phyloP scores from a whole-genome alignment of 345 rosid genomes.

The Euclidium syriacum region DNA sequence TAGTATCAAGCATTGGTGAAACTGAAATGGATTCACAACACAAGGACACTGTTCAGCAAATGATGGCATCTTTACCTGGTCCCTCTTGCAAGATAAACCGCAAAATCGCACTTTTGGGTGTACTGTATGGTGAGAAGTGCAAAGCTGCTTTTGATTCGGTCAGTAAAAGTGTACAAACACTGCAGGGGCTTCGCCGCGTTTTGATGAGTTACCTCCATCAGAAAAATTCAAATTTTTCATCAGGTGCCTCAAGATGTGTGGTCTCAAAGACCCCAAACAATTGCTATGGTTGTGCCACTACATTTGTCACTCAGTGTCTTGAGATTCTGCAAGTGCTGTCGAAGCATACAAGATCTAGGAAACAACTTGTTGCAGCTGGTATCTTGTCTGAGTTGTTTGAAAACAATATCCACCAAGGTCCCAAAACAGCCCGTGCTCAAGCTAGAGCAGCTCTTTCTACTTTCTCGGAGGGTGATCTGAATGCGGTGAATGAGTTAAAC shows the following conservation, averaged over 20 bases:
- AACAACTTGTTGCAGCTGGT: slow-evolving; percentile 89
- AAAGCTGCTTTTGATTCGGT: slow-evolving; percentile 99
- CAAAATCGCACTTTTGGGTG: slow-evolving; percentile 97
- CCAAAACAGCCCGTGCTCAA: slow-evolving; percentile 82
- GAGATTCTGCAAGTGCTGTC: slow-evolving; percentile 84
- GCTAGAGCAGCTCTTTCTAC: slow-evolving; percentile 94
- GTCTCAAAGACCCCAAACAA: slow-evolving; percentile 86
- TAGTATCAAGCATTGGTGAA: slow-evolving; percentile 96
- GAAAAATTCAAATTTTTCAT: slow-evolving; percentile 61
- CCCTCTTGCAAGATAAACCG: slow-evolving; percentile 98
- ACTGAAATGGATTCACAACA: slow-evolving; percentile 98
- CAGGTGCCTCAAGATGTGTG: slow-evolving; percentile 64
- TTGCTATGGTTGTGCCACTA: slow-evolving; percentile 97
- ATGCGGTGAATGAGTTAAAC: slow-evolving; percentile 83
- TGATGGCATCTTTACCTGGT: slow-evolving; percentile 98
- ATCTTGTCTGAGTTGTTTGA: slow-evolving; percentile 86
- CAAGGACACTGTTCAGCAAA: slow-evolving; percentile 99
- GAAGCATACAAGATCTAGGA: slow-evolving; percentile 69
- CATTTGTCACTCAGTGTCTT: slow-evolving; percentile 91
- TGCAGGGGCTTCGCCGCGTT: slow-evolving; percentile 96
- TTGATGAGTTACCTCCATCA: slow-evolving; percentile 95
- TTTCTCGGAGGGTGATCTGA: slow-evolving; percentile 85
- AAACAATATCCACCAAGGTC: slow-evolving; percentile 97
- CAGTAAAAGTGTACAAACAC: slow-evolving; percentile 97
- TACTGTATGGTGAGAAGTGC: slow-evolving; percentile 97